Base-by-base conservation (phyloP, 2,329 filamentous ascomycete species). In the Trichoderma breve region DNA sequence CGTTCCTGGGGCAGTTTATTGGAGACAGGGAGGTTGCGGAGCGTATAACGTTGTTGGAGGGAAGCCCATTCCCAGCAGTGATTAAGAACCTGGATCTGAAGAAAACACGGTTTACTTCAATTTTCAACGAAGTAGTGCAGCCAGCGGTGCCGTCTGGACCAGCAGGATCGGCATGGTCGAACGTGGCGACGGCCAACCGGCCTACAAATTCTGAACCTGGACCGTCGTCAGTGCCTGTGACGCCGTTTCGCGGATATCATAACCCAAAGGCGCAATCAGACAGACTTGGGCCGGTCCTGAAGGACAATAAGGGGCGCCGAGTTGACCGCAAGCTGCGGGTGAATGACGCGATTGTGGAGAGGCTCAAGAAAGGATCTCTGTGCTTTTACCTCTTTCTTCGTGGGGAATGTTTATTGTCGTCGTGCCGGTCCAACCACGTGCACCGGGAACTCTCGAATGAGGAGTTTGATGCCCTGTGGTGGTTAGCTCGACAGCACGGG, bases 1-100 rank as follows among this genome's bases (percentile, higher is more conserved):
- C 66, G 26, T 61, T 36, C 12, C 66, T 70, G 26, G 53, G 66
- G 24, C 51, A 70, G 66, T 61, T 70, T 32, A 53, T 57, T 28
- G 66, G 36, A 14, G 66, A 70, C 30, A 70, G 30, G 39, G 15
- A 70, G 9, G n/a, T 61, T 61, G 36, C 51, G 32, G 66, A 47
- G 24, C 66, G 66, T 43, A 70, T 43, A 43, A 43, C 36, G 15
- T 43, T 43, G 36, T 18, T 43, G 15, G 36, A 43, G 15, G 36
- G 36, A 43, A 43, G 36, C 15, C 36, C 36, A 14, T 43, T 43
- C 36, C 36, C 36, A 15, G 36, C 36, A 43, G 15, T 43, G 36
- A 43, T 43, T 18, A 43, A 43, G 15, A 43, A 43, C 6, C 36
- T 43, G 36, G 36, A 6, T 18, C 36, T 43, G 36, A 43, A 43